phyloP scores from a whole-genome alignment of 352 stramenopile genomes.

The Phytophthora nicotianae region DNA sequence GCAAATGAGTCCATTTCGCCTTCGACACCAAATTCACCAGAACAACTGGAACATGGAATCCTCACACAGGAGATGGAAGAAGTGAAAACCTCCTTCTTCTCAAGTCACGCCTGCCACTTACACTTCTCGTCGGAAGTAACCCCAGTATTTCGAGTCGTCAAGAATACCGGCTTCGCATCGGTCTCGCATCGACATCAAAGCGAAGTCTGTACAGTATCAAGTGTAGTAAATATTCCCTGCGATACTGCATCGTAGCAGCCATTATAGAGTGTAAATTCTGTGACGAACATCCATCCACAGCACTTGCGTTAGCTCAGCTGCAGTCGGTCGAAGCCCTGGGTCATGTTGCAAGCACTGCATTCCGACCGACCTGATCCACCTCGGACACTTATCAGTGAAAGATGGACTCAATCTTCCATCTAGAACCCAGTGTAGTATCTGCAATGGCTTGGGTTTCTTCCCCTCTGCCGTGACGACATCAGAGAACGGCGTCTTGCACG shows the following conservation, averaged over 20 bases:
- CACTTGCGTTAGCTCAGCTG: conserved; percentile 21
- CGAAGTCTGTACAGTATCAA: background rate
- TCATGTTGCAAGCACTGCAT: conserved; percentile 18
- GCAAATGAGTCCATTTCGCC: no score
- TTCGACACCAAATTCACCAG: no score
- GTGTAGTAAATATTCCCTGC: background rate
- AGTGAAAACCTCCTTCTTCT: no score
- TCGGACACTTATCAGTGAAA: conserved; percentile 48
- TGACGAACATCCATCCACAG: conserved; percentile 16
- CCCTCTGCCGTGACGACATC: conserved; percentile 25
- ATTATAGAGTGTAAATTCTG: conserved; percentile 21
- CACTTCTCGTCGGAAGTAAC: no score
- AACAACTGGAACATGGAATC: no score
- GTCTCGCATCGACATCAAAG: no score
- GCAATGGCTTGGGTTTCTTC: conserved; percentile 37
- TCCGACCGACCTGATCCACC: conserved; percentile 27
- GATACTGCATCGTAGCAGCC: background rate
- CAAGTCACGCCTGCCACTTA: no score
- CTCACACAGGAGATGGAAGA: no score
- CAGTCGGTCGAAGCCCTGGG: conserved; percentile 14
- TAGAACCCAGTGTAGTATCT: conserved; percentile 51
- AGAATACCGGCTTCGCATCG: background rate
- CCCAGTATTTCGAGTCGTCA: background rate
- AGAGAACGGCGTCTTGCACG: conserved; percentile 32
- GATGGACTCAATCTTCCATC: conserved; percentile 42